Evolutionary conservation across 371 early-diverging fungal species (phyloP).

Genomic region (Rhizopus microsporus): DNA sequence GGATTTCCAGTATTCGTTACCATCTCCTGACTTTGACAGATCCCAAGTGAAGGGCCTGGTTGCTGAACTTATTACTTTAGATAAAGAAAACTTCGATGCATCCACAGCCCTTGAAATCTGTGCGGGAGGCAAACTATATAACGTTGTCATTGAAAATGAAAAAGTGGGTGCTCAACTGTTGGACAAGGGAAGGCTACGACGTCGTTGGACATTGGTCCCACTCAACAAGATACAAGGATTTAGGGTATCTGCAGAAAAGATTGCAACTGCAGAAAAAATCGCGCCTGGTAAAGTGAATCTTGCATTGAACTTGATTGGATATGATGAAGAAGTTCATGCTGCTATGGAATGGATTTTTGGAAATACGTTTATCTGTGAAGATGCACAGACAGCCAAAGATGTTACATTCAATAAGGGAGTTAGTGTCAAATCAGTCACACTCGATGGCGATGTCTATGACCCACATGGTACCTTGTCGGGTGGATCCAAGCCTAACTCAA

Average conservation of each 20-base stretch:
- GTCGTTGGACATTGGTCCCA: constrained; percentile 96
- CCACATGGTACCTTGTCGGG: constrained; percentile 97
- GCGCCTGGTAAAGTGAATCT: constrained; percentile 85
- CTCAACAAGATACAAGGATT: constrained; percentile 90
- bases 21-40: constrained; percentile 86
- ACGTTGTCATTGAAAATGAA: constrained; percentile 96
- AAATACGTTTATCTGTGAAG: constrained; percentile 88
- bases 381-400: constrained; percentile 82
- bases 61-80: constrained; percentile 82
- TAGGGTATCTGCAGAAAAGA: constrained; percentile 57
- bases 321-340: constrained; percentile 69
- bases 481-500: constrained; percentile 82
- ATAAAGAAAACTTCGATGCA: constrained; percentile 59
- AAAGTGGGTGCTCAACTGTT: constrained; percentile 84
- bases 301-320: constrained; percentile 84
- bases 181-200: constrained; percentile 75
- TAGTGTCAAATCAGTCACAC: constrained; percentile 87
- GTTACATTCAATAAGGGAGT: constrained; percentile 88
- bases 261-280: constrained; percentile 70
- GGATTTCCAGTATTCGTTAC: constrained; percentile 73
- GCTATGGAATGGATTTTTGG: constrained; percentile 98
- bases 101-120: constrained; percentile 90
- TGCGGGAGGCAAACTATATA: constrained; percentile 91
- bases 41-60: constrained; percentile 89
- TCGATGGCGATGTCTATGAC: constrained; percentile 99